Evolutionary conservation across 2,329 filamentous ascomycete genomes (phyloP).

Genomic region (Reticulascus tulasneorum): DNA sequence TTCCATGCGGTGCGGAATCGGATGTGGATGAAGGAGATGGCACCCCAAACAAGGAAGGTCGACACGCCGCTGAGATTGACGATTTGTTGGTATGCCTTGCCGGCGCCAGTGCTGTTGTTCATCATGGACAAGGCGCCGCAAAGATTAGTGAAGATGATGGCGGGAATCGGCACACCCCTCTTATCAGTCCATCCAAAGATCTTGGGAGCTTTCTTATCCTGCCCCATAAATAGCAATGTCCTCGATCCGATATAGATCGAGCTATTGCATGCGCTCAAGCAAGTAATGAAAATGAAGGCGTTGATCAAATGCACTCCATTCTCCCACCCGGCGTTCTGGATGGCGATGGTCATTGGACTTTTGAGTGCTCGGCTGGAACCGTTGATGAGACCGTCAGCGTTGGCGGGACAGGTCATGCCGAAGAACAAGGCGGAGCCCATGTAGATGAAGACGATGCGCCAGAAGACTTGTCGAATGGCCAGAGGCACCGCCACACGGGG

Average conservation of each 20-base stretch:
- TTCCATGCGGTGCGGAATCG: constrained; percentile 64
- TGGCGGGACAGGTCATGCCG: constrained; percentile 67
- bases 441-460: constrained; percentile 59
- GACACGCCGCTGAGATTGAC: constrained; percentile 67
- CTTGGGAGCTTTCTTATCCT: constrained; percentile 65
- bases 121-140: constrained; percentile 72
- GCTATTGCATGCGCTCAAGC: constrained; percentile 67
- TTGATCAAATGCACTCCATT: constrained; percentile 75
- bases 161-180: constrained; percentile 58
- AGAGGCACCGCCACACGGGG: constrained; percentile 51
- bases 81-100: constrained; percentile 63
- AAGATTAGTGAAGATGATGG: constrained; percentile 64
- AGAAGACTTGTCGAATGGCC: constrained; percentile 58
- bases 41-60: constrained; percentile 69
- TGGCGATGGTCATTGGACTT: constrained; percentile 70
- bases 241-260: constrained; percentile 75
- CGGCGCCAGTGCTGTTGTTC: constrained; percentile 65
- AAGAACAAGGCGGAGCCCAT: constrained; percentile 73
- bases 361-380: constrained; percentile 60
- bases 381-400: constrained; percentile 60
- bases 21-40: constrained; percentile 67
- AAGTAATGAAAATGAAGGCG: constrained; percentile 70
- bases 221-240: constrained; percentile 72
- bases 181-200: constrained; percentile 66
- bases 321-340: constrained; percentile 70